phyloP scores from a whole-genome alignment of 108 stramenopile genomes.

The Fistulifera pelliculosa region DNA sequence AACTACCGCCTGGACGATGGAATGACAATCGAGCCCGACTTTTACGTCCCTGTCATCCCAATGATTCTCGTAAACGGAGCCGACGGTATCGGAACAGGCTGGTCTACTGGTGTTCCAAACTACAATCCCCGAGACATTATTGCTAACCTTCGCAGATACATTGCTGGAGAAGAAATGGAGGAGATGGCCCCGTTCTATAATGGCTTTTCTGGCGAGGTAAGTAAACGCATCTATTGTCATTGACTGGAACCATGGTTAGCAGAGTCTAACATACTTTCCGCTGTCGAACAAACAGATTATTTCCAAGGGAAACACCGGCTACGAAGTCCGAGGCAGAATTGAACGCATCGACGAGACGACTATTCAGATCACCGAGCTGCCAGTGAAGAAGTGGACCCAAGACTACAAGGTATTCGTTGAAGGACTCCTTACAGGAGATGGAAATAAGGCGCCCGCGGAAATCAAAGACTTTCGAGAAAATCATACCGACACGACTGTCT shows the following conservation, averaged over 20 bases:
- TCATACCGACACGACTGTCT: conserved; percentile 96
- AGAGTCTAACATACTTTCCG: too few species aligned
- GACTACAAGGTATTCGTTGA: conserved; percentile 92
- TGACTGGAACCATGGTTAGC: too few species aligned
- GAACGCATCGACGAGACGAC: conserved; percentile 76
- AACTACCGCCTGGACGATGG: conserved; percentile 96
- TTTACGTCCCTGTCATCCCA: conserved; percentile 91
- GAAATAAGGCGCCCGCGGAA: conserved; percentile 28
- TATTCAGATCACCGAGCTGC: conserved; percentile 89
- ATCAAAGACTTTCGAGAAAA: conserved; percentile 95
- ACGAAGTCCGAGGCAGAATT: conserved; percentile 57
- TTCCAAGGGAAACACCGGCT: conserved; percentile 45
- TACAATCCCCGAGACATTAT: conserved; percentile 90
- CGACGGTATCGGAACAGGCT: conserved; percentile 99
- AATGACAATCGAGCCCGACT: conserved; percentile 91
- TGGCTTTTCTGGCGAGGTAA: conserved; percentile 85
- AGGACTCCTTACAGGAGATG: conserved; percentile 39
- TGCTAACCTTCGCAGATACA: conserved; percentile 72
- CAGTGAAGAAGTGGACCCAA: conserved; percentile 95
- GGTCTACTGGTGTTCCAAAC: conserved; percentile 72
- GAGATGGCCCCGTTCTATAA: conserved; percentile 72
- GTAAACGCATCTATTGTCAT: too few species aligned
- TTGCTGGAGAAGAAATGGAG: conserved; percentile 55
- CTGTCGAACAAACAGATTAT: conserved; percentile 15
- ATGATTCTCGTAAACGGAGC: conserved; percentile 81